Evolutionary conservation across 1,284 basidiomycete genomes (phyloP), one percentile per base, ranked within the genome.

Genomic region (Ustanciosporium gigantosporum): DNA sequence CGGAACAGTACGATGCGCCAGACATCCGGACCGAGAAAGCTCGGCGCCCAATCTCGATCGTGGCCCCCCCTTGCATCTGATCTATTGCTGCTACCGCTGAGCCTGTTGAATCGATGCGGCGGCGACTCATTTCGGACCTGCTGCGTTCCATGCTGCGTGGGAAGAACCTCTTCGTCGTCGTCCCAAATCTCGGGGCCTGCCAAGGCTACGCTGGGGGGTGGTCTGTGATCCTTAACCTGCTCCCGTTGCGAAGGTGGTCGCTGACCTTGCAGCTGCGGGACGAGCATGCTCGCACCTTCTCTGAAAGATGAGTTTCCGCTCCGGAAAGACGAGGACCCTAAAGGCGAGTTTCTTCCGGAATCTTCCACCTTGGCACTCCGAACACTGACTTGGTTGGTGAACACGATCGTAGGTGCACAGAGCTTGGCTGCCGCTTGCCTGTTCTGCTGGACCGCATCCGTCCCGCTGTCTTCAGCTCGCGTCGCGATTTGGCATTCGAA

Each of bases 351-450:
- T n/a, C n/a, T n/a, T 4, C 36, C 43, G 5, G 46, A 40, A 2
- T 24, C 16, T 16, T 56, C 59, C 21, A 41, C 34, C 8, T 41
- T 44, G 15, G 27, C 39, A 15, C 48, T 34, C 4, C 52, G 44
- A 5, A 62, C 43, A n/a, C 47, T 48, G 9, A 62, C 43, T 27
- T 62, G 59, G n/a, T 56, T 62, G 2, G 59, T 51, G 25, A 62
- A 62, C 13, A 62, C 41, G 15, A 62, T 46, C 2, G 59, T 62
- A 4, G 59, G 59, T 2, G 40, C 36, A 29, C 59, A 62, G 24
- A 62, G 25, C 37, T 41, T 46, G 3, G 25, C n/a, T 5, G 52
- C 52, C 23, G 39, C 22, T 19, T 29, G 40, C 23, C 36, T 41
- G 16, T 62, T 50, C 4, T 13, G 16, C 3, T 42, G 21, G 7